Evolutionary conservation across 78 protist genomes (phyloP), one percentile per base, ranked within the genome.

Genomic region (Dictyostelium purpureum): DNA sequence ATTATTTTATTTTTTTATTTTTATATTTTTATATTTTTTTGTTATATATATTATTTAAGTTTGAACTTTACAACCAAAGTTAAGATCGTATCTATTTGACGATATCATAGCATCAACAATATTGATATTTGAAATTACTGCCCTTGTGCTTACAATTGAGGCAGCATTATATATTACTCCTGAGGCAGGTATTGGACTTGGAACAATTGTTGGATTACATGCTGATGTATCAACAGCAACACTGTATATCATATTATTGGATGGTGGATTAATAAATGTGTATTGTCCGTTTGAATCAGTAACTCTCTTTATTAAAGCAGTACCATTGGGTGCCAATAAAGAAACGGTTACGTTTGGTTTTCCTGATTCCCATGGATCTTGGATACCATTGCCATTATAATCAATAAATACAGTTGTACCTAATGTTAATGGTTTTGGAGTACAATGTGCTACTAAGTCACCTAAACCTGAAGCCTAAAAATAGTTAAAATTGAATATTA

Each of bases 401-500:
- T 87, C 93, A 26, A 18, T 87, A 33, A 47, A 87, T 33, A 87
- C 81, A n/a, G 14, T 65, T 24, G 40, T 67, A 77, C 93, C 93
- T 6, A 87, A 24, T 6, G 49, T 24, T 11, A 52, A 18, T 45
- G 77, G 51, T 37, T 81, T 81, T 49, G 89, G 76, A n/a, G 79
- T 26, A 54, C 89, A 81, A 12, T 37, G 66, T 12, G 89, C 89
- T n/a, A 69, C 61, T 7, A 81, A 26, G 14, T 81, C 78, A 67
- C 89, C 89, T 26, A 81, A 79, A 81, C 89, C 89, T n/a, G 59
- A 21, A 7, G 81, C 61, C n/a, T n/a, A n/a, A n/a, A n/a, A n/a
- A n/a, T n/a, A n/a, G n/a, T n/a, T n/a, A n/a, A n/a, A n/a, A n/a
- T n/a, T n/a, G n/a, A n/a, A n/a, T n/a, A n/a, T n/a, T n/a, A n/a